phyloP scores from a whole-genome alignment of 306 rosid genomes.

The Vicia sativa region DNA sequence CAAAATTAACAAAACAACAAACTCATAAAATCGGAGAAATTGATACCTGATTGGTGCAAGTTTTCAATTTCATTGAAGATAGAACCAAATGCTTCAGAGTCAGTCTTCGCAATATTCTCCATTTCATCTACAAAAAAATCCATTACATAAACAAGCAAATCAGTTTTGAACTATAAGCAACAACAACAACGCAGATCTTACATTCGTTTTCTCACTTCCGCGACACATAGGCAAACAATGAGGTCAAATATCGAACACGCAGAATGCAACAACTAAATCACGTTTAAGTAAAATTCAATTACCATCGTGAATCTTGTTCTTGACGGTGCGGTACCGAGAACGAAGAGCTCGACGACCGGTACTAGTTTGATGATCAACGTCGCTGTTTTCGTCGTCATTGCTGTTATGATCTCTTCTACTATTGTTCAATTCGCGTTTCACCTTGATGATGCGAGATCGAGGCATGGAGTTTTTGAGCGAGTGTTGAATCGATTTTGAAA shows the following conservation, averaged over 20 bases:
- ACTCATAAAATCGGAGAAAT: background rate
- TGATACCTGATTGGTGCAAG: conserved; percentile 50
- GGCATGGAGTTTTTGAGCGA: background rate
- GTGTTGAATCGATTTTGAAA: background rate
- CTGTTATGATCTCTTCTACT: background rate
- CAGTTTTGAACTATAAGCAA: background rate
- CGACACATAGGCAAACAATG: no score
- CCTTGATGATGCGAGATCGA: background rate
- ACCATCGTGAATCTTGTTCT: conserved; percentile 38
- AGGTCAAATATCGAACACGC: background rate
- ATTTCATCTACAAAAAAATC: conserved; percentile 42
- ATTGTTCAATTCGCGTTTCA: conserved; percentile 27
- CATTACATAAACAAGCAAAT: background rate
- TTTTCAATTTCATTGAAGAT: conserved; percentile 45
- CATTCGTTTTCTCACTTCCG: background rate
- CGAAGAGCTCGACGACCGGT: conserved; percentile 41
- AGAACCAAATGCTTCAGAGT: conserved; percentile 38
- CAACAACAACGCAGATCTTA: background rate
- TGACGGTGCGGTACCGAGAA: conserved; percentile 41
- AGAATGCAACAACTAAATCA: background rate
- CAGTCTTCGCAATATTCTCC: conserved; percentile 40
- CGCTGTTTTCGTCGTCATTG: background rate
- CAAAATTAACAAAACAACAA: background rate
- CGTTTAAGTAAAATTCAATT: background rate
- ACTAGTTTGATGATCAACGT: conserved; percentile 13